Percentiles rank a stretch among this genome's conserved stretches.
These are phyloP conservation scores for Xanthoconium purpureum DNA, from an alignment of 768 basidiomycete genomes.

Conservation along the genomic window DNA sequence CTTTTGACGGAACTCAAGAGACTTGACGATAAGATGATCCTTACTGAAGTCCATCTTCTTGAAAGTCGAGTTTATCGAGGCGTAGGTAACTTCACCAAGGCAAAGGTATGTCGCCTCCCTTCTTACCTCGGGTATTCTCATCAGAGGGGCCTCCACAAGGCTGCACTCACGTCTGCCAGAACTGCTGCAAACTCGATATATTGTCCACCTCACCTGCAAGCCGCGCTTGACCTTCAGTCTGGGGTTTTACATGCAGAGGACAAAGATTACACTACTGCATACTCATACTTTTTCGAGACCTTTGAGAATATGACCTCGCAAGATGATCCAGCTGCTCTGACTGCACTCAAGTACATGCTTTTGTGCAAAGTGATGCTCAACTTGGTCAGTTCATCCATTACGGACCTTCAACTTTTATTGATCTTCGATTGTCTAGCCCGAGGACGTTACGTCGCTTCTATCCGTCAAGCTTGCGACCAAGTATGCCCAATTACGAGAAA, in stretches of 20 bases:
- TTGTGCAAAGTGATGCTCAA: slow-evolving; percentile 98
- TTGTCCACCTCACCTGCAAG: slow-evolving; percentile 71
- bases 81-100: slow-evolving; percentile 82
- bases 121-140: not conserved
- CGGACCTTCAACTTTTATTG: not conserved
- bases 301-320: slow-evolving; percentile 86
- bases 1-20: slow-evolving; percentile 90
- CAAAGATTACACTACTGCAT: slow-evolving; percentile 95
- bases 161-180: slow-evolving; percentile 83
- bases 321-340: slow-evolving; percentile 71
- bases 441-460: slow-evolving; percentile 86
- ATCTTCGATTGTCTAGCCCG: slow-evolving; percentile 54
- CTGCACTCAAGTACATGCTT: slow-evolving; percentile 95
- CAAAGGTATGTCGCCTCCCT: slow-evolving; percentile 59
- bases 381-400: slow-evolving; percentile 52
- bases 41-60: slow-evolving; percentile 93
- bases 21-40: slow-evolving; percentile 95
- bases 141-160: slow-evolving; percentile 38
- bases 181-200: slow-evolving; percentile 96
- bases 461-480: slow-evolving; percentile 85
- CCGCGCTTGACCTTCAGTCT: slow-evolving; percentile 61
- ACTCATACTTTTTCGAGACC: slow-evolving; percentile 96
- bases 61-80: slow-evolving; percentile 91
- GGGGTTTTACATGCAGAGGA: slow-evolving; percentile 94
- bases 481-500: slow-evolving; percentile 83